Conservation (phyloP, 2,329 filamentous ascomycete genomes). For the Aspergillus floridensis region DNA sequence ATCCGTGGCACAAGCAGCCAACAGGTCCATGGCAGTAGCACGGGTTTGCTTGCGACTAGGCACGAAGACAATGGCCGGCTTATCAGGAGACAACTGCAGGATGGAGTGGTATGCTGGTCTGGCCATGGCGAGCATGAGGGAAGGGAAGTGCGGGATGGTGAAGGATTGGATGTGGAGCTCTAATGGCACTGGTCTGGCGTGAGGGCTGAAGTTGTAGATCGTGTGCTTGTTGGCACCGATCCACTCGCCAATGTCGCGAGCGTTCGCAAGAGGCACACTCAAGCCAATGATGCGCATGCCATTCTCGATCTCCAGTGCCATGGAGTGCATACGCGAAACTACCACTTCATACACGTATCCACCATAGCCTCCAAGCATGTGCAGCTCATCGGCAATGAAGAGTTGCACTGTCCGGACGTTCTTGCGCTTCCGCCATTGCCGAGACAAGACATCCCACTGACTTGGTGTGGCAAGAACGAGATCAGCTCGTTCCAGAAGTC, state of each 20-base stretch:
- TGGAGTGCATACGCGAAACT: conserved; percentile 97
- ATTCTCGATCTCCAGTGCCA: conserved; percentile 81
- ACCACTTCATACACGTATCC: conserved; percentile 95
- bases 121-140: conserved; percentile 97
- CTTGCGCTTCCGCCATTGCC: conserved; percentile 95
- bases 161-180: conserved; percentile 96
- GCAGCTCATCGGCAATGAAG: conserved; percentile 92
- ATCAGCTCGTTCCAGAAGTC: conserved; percentile 81
- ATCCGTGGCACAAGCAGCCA: conserved; percentile 82
- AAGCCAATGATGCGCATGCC: conserved; percentile 84
- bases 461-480: conserved; percentile 86
- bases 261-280: conserved; percentile 88
- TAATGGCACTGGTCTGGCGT: conserved; percentile 81
- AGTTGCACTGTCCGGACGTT: conserved; percentile 87
- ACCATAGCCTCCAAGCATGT: conserved; percentile 80
- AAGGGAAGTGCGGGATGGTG: conserved; percentile 93
- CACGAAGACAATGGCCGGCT: conserved; percentile 88
- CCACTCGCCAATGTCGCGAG: conserved; percentile 94
- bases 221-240: conserved; percentile 97
- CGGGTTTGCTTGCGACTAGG: conserved; percentile 91
- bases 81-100: conserved; percentile 80
- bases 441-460: conserved; percentile 94
- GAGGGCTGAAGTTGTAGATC: conserved; percentile 97
- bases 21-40: conserved; percentile 78
- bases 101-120: conserved; percentile 90